These are phyloP conservation scores for Carpinus viminea DNA, from an alignment of 306 rosid genomes.

Conservation along the genomic window DNA sequence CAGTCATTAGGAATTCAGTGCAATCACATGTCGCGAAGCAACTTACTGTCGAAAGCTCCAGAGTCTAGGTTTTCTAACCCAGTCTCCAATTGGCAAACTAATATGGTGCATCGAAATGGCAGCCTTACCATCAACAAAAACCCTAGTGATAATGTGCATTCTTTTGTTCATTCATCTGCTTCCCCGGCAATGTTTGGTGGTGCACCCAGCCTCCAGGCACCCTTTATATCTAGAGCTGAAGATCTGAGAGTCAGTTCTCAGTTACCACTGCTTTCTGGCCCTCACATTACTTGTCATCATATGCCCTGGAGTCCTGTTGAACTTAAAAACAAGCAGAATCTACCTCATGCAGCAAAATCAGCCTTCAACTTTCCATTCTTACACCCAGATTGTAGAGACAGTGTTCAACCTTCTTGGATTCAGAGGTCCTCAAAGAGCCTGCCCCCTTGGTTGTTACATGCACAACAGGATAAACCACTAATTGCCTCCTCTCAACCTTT, in stretches of 20 bases:
- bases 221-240: conserved; percentile 55
- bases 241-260: conserved; percentile 48
- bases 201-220: conserved; percentile 42
- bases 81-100: conserved; percentile 39
- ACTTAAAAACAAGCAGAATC: conserved; percentile 43
- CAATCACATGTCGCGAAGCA: conserved; percentile 37
- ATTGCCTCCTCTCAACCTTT: conserved; percentile 42
- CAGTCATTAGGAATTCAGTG: conserved; percentile 37
- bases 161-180: conserved; percentile 41
- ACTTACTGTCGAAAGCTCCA: conserved; percentile 33
- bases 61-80: conserved; percentile 40
- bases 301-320: conserved; percentile 45
- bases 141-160: conserved; percentile 39
- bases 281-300: conserved; percentile 39
- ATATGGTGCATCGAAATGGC: conserved; percentile 40
- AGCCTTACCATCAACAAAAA: conserved; percentile 40
- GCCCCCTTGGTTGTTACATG: conserved; percentile 64
- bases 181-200: conserved; percentile 41
- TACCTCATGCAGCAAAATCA: conserved; percentile 45
- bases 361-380: conserved; percentile 69
- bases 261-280: conserved; percentile 35
- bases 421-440: conserved; percentile 45
- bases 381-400: conserved; percentile 51
- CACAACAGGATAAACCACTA: conserved; percentile 48
- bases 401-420: conserved; percentile 51